Conservation (phyloP, 2,329 filamentous ascomycete species). For the Tolypocladium amazonense region DNA sequence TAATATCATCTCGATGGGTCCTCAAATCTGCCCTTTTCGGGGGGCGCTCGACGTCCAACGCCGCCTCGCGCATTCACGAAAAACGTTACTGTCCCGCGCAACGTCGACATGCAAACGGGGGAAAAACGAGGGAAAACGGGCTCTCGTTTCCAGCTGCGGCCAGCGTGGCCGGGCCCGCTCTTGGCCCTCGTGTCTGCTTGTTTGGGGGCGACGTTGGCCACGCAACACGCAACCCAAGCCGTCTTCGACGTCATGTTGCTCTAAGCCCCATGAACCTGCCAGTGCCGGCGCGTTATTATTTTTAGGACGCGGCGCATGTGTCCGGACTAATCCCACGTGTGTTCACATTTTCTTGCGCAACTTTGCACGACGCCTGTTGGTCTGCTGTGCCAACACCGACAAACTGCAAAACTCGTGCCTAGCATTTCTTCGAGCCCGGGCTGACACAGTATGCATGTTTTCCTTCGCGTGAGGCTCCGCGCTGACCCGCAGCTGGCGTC, state of each 20-base stretch:
- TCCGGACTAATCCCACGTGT: not conserved
- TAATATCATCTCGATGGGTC: not conserved
- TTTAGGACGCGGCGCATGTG: not conserved
- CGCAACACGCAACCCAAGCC: not conserved
- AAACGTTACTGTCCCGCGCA: not conserved
- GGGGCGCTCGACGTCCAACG: not conserved
- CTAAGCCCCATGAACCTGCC: not conserved
- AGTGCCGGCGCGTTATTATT: not conserved
- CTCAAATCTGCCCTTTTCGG: not conserved
- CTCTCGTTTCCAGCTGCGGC: not conserved
- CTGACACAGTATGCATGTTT: not conserved
- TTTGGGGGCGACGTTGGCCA: not conserved
- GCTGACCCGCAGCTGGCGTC: not conserved
- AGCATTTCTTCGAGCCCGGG: not conserved
- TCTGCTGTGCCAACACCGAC: not conserved
- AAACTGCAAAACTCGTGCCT: too few species aligned
- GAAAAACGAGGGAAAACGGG: not conserved
- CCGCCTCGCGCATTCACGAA: not conserved
- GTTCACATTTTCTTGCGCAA: not conserved
- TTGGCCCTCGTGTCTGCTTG: not conserved
- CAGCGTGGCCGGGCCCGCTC: not conserved
- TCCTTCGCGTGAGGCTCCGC: not conserved
- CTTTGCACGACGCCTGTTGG: not conserved
- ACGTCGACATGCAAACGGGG: not conserved
- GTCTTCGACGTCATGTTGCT: not conserved